Conservation (phyloP, 352 stramenopile species). For the Phytophthora pini region DNA sequence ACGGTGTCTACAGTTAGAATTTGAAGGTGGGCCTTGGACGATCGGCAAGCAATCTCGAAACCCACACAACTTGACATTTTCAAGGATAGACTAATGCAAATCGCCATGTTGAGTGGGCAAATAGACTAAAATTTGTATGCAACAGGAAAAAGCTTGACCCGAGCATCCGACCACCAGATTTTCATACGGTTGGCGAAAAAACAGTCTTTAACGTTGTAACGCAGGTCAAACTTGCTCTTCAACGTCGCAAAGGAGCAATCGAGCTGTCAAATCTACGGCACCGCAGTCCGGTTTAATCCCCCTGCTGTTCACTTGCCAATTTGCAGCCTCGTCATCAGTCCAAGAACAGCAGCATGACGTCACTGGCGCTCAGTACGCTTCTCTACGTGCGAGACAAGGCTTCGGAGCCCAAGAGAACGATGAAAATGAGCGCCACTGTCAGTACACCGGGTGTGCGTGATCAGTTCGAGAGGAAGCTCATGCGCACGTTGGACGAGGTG, state of each 20-base stretch:
- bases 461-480: constrained; percentile 5
- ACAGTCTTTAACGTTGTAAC: constrained; percentile 1
- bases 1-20: background rate
- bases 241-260: constrained; percentile 4
- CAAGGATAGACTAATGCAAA: constrained; percentile 3
- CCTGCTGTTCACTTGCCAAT: constrained; percentile 16
- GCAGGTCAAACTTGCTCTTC: constrained; percentile 1
- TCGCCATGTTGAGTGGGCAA: background rate
- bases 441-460: background rate
- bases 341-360: constrained; percentile 6
- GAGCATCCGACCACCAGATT: background rate
- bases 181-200: constrained; percentile 1
- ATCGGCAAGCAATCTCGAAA: background rate
- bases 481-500: constrained; percentile 1
- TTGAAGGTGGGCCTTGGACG: constrained; percentile 2
- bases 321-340: background rate
- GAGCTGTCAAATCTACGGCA: constrained; percentile 6
- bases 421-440: background rate
- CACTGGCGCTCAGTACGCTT: constrained; percentile 15
- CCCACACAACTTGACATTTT: constrained; percentile 5
- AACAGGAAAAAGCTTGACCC: background rate
- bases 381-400: constrained; percentile 17
- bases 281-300: background rate
- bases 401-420: constrained; percentile 1
- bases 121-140: background rate